Conservation (phyloP, 257 asterid genomes). For the Plantago ovata region DNA sequence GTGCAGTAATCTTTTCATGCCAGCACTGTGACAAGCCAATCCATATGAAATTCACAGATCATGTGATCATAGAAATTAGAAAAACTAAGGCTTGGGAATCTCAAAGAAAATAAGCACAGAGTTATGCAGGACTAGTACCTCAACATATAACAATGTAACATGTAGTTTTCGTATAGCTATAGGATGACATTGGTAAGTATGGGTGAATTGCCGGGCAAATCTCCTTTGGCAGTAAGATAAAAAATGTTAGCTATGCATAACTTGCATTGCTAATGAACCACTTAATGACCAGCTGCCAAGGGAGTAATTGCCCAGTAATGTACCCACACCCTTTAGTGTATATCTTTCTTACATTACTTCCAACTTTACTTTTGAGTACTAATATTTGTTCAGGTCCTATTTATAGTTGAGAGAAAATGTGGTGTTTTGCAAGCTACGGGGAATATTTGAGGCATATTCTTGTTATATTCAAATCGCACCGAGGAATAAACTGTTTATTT, state of each 20-base stretch:
- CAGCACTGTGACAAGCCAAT: too few relatives aligned
- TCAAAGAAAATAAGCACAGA: background rate
- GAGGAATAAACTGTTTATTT: conserved; percentile 25
- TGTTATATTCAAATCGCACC: conserved; percentile 1
- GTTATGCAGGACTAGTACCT: background rate
- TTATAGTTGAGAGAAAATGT: conserved; percentile 27
- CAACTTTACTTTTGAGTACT: conserved; percentile 18
- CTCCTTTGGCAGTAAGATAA: conserved; percentile 51
- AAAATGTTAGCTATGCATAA: background rate
- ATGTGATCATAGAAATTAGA: too few relatives aligned
- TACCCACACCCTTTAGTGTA: conserved; percentile 22
- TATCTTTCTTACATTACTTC: background rate
- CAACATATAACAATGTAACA: conserved; percentile 1
- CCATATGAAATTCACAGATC: too few relatives aligned
- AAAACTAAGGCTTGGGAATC: too few relatives aligned
- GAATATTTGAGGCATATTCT: conserved; percentile 50
- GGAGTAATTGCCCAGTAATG: conserved; percentile 47
- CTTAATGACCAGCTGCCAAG: conserved; percentile 37
- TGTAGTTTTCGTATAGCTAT: background rate
- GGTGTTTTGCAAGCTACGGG: conserved; percentile 5
- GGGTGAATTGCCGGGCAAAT: conserved; percentile 53
- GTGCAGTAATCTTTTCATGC: too few relatives aligned
- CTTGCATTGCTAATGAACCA: conserved; percentile 2
- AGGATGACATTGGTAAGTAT: background rate
- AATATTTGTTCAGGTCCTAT: conserved; percentile 19